Evolutionary conservation across 176 grass and related monocot species (phyloP).

Genomic region (Oryza brachyantha): DNA sequence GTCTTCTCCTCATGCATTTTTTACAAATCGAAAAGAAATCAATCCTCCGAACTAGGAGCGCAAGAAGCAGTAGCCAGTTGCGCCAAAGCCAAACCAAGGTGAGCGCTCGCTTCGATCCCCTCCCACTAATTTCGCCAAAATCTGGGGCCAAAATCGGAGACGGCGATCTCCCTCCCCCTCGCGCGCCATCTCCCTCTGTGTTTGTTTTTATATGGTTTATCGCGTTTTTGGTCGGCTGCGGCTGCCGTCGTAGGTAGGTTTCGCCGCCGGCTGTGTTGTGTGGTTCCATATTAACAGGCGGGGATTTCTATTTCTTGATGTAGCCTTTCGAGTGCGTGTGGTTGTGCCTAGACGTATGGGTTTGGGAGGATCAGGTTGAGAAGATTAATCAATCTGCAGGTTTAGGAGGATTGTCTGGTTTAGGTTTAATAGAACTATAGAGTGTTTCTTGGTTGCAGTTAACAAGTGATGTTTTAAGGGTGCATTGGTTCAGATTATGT

Average conservation of each 20-base stretch:
- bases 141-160: background rate
- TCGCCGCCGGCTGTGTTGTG: too few species aligned
- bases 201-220: too few species aligned
- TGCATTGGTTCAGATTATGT: background rate
- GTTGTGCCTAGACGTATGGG: background rate
- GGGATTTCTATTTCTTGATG: too few species aligned
- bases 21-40: background rate
- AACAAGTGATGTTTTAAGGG: background rate
- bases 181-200: background rate
- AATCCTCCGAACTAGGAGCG: background rate
- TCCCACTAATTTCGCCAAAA: conserved; percentile 8
- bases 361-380: background rate
- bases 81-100: too few species aligned
- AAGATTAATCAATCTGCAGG: background rate
- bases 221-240: too few species aligned
- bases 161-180: background rate
- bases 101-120: too few species aligned
- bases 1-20: background rate
- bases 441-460: too few species aligned
- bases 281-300: too few species aligned
- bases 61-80: background rate
- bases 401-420: background rate
- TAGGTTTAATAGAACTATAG: background rate
- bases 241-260: too few species aligned
- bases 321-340: too few species aligned